Base-by-base conservation (phyloP, 164 flowering plant genomes). In the Taxillus chinensis region DNA sequence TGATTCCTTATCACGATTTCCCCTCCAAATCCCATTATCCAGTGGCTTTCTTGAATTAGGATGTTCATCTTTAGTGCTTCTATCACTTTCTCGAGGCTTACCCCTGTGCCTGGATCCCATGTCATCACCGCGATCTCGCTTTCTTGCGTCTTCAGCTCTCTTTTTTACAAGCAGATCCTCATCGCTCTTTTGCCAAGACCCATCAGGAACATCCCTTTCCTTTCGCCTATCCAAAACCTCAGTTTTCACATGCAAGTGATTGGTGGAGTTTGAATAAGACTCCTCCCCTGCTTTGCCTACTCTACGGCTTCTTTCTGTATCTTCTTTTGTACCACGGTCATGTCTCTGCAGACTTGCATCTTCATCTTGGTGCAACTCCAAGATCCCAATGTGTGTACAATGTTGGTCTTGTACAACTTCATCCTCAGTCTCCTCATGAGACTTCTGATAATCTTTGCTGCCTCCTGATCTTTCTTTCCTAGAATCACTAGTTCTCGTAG, bases 381-480 rank as follows among this genome's bases (percentile, higher is more conserved):
- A 50, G 50, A 77, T 78, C 46, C 72, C 78, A 45, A 38, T 59
- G 51, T 67, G 76, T 39, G 72, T 62, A 66, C 77, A 68, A 16
- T 52, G 82, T 39, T 82, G 74, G 64, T 70, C 86, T 76, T 87
- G 92, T 68, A 80, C 55, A 57, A 82, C 89, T 77, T 92, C 96
- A 66, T 90, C 96, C 39, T 85, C 95, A 50, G 68, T 74, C 59
- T 69, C 78, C 52, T 84, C 96, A 55, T 64, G 78, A 58, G 73
- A 65, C 70, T 78, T 88, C 54, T 67, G 75, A 72, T 73, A 63
- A 67, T 81, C 92, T 74, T 79, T 78, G 79, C 90, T 84, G 70
- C 83, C 81, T 45, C 82, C 90, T 42, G 95, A 83, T 69, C 80
- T 84, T 67, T 81, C 86, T 80, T 79, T 93, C 80, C 90, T 88